Percentiles rank a stretch among this genome's conserved stretches.
phyloP scores from a whole-genome alignment of 73 alveolate species.

The Paramecium octaurelia region DNA sequence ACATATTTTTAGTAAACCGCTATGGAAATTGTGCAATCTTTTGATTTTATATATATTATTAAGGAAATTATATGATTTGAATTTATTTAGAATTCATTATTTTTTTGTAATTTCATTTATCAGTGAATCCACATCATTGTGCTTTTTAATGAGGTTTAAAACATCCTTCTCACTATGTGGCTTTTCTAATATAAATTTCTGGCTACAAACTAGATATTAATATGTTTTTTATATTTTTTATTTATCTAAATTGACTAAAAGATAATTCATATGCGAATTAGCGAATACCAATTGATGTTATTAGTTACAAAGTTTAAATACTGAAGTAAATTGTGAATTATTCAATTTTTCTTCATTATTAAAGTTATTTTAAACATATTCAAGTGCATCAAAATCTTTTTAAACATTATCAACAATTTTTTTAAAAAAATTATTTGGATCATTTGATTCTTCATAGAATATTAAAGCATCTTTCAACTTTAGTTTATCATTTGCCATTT shows the following conservation, averaged over 20 bases:
- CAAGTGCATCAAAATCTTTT: neutral
- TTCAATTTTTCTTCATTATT: neutral
- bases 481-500: neutral
- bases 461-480: neutral
- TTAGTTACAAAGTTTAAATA: neutral
- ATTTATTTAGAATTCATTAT: neutral
- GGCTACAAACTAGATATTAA: neutral
- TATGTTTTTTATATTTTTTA: neutral
- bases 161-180: neutral
- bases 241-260: neutral
- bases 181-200: neutral
- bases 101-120: neutral
- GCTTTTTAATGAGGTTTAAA: neutral
- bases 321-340: neutral
- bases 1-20: neutral
- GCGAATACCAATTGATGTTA: neutral
- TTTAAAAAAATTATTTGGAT: neutral
- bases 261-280: neutral
- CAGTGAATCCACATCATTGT: neutral
- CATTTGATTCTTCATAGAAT: neutral
- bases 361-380: no score
- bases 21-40: no score
- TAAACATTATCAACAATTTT: no score
- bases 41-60: no score
- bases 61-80: no score